These are phyloP conservation scores for Acacia acuminata DNA, from an alignment of 306 rosid species.

Conservation along the genomic window DNA sequence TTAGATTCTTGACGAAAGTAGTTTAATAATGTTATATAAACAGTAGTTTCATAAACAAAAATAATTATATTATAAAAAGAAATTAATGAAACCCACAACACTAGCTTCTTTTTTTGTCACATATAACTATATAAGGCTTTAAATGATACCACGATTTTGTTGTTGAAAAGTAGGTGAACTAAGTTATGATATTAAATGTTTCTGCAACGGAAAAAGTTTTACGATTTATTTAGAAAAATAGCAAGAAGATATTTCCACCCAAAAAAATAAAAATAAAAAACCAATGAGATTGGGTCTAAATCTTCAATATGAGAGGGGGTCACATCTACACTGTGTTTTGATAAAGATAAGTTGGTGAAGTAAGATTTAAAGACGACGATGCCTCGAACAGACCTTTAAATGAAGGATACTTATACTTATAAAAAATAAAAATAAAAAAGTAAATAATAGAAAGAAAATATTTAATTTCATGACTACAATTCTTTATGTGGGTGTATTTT, in stretches of 20 bases:
- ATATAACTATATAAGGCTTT: neutral
- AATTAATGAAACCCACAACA: neutral
- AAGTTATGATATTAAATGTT: neutral
- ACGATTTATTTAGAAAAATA: neutral
- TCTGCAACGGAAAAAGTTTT: neutral
- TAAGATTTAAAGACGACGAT: no score
- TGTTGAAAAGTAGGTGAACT: neutral
- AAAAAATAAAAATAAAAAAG: no score
- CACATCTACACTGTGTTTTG: no score
- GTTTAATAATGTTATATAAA: neutral
- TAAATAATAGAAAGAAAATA: neutral
- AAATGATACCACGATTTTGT: neutral
- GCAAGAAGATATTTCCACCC: no score
- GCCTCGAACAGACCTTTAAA: no score
- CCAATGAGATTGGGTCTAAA: no score
- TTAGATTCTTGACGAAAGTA: neutral
- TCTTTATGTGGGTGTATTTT: no score
- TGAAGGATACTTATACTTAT: no score
- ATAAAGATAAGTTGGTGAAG: no score
- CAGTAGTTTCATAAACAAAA: neutral
- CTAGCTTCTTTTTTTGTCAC: neutral
- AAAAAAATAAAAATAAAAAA: no score
- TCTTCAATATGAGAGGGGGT: no score
- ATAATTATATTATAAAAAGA: neutral
- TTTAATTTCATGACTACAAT: neutral